Evolutionary conservation across 1,284 basidiomycete species (phyloP).

Genomic region (Neolentinus lepideus): DNA sequence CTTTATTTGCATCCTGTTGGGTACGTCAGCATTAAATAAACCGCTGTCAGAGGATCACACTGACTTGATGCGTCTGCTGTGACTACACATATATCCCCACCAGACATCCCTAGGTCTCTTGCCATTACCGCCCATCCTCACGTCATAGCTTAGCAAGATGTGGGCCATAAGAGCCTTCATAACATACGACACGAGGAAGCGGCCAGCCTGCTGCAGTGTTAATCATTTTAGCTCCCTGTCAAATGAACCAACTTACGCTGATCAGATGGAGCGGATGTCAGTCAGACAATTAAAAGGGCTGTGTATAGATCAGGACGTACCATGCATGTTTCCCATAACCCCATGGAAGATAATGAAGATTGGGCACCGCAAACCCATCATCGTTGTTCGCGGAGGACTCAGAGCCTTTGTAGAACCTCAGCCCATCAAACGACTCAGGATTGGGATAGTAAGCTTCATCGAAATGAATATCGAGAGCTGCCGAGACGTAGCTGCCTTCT

Average conservation of each 20-base stretch:
- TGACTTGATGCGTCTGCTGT: neutral
- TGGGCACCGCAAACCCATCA: constrained; percentile 11
- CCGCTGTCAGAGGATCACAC: neutral
- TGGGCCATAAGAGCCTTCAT: constrained; percentile 16
- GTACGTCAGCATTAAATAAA: neutral
- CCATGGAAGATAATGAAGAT: constrained; percentile 11
- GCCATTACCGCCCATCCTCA: constrained; percentile 8
- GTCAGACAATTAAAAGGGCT: neutral
- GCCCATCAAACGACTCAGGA: constrained; percentile 8
- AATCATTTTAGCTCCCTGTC: constrained; percentile 2
- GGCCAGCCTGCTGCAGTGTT: constrained; percentile 10
- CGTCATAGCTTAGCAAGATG: constrained; percentile 14
- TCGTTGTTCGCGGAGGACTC: constrained; percentile 4
- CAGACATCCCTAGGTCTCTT: neutral
- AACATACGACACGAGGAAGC: constrained; percentile 14
- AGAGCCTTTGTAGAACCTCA: constrained; percentile 7
- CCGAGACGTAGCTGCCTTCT: constrained; percentile 11
- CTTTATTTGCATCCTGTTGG: neutral
- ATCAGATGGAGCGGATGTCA: neutral
- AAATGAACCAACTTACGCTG: neutral
- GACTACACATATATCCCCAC: neutral
- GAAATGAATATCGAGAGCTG: constrained; percentile 7
- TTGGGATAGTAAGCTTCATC: constrained; percentile 11
- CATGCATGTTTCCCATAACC: constrained; percentile 15
- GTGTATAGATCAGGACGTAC: constrained; percentile 5